Evolutionary conservation across 2,329 filamentous ascomycete genomes (phyloP), one percentile per base, ranked within the genome.

Genomic region (Ascochyta koolunga): DNA sequence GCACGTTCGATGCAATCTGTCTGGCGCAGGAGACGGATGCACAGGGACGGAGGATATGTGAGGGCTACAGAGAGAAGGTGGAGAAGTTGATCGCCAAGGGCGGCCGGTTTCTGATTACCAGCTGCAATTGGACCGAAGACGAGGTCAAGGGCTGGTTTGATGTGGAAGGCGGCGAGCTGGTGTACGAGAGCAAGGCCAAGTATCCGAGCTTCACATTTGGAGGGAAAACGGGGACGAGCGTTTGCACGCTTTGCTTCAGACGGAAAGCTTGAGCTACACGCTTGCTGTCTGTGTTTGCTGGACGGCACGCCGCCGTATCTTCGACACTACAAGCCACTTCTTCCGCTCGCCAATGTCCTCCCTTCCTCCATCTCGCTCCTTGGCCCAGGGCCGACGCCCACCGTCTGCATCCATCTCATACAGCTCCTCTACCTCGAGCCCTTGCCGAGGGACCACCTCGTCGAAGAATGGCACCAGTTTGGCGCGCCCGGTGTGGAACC

Each of bases 111-210:
- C 76, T 97, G 55, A 85, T 99, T 48, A 98, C 95, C 49, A 97
- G 92, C 75, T 99, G 95, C 74, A 99, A 99, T 77, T 99, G 95
- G 95, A 98, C 93, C 1, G 92, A 95, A 78, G 84, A 86, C 35
- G 95, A 99, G 79, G 77, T 99, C 66, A 80, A 83, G 56, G 77
- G 77, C 15, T 98, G 93, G 92, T 95, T 98, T 71, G 86, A 83
- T 44, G 65, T 98, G 70, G 85, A 83, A 44, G 65, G 70, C 4
- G 58, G 74, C 49, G 69, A 78, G 43, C 81, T 96, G 63, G 78
- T 79, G 56, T 84, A 86, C 51, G 86, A 84, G 48, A 87, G 84
- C 1, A 82, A 84, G 63, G 86, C 96, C 49, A 84, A 88, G 68
- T 98, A 98, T 75, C 89, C 86, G 19, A 89, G 86, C 46, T 98